A percentile compares a stretch with the other conserved stretches of the same genome.
Evolutionary conservation across 192 early-diverging fungal species (phyloP).

Genomic region (Backusella circina): DNA sequence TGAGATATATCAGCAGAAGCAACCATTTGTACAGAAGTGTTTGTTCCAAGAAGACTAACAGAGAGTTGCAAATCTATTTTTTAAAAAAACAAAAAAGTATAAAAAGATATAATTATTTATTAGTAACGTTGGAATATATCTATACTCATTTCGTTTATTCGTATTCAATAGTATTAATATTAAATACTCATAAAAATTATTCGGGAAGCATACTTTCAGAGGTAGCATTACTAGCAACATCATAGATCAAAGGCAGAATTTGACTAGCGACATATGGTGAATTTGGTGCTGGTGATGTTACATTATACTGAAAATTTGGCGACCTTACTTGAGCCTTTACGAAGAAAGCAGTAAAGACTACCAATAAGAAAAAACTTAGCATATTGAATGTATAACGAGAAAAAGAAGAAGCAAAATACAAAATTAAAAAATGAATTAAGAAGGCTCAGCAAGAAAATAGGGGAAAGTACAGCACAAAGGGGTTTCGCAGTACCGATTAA

Average conservation of each 20-base stretch:
- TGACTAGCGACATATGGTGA: slow-evolving; percentile 20
- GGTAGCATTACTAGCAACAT: slow-evolving; percentile 9
- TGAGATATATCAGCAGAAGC: slow-evolving; percentile 12
- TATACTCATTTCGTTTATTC: too few relatives aligned
- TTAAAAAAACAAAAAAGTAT: background rate
- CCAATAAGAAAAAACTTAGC: background rate
- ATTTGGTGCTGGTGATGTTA: slow-evolving; percentile 11
- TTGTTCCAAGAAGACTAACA: background rate
- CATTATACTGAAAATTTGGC: slow-evolving; percentile 2
- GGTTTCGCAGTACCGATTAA: too few relatives aligned
- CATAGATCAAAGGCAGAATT: slow-evolving; percentile 16
- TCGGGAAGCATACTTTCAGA: background rate
- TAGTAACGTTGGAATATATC: background rate
- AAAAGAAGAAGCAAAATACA: background rate
- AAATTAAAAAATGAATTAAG: slow-evolving; percentile 1
- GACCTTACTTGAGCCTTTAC: slow-evolving; percentile 1
- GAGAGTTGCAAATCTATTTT: slow-evolving; percentile 14
- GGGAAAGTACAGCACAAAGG: background rate
- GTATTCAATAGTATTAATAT: background rate
- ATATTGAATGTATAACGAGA: background rate
- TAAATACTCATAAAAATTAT: background rate
- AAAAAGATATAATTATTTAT: background rate
- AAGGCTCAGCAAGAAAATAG: background rate
- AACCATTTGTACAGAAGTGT: background rate
- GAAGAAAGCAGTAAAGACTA: background rate